Evolutionary conservation across 164 flowering plant species (phyloP).

Genomic region (Pachysandra terminalis): DNA sequence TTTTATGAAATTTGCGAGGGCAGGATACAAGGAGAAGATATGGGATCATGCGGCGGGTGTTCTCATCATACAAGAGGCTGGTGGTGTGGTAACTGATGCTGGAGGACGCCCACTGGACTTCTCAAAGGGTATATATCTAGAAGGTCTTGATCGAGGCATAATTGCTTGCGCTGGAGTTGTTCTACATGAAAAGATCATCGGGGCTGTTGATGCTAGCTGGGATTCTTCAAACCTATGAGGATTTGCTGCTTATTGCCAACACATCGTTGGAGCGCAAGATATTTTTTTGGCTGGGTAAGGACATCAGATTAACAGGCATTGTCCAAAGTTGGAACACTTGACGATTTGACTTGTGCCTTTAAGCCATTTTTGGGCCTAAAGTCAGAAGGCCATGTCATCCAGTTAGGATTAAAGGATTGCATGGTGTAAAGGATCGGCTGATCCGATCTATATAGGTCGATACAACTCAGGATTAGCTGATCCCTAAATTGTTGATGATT

Average conservation of each 20-base stretch:
- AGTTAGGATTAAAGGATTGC: too few species aligned
- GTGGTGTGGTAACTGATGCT: conserved; percentile 91
- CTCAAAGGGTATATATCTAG: conserved; percentile 72
- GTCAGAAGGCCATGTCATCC: too few species aligned
- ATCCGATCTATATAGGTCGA: too few species aligned
- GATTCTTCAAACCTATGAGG: conserved; percentile 70
- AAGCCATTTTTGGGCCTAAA: background rate
- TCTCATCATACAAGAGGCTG: conserved; percentile 80
- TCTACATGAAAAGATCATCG: conserved; percentile 65
- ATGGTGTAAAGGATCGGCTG: too few species aligned
- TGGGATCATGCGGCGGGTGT: conserved; percentile 98
- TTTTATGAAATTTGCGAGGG: conserved; percentile 83
- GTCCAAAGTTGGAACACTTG: background rate
- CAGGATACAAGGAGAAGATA: conserved; percentile 91
- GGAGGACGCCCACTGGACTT: conserved; percentile 73
- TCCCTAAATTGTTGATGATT: too few species aligned
- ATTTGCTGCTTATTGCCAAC: background rate
- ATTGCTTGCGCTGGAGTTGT: conserved; percentile 76
- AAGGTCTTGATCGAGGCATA: conserved; percentile 88
- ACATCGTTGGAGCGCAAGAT: background rate
- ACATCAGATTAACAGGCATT: background rate
- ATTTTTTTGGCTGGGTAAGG: conserved; percentile 10
- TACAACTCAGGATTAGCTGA: too few species aligned
- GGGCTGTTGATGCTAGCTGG: conserved; percentile 89
- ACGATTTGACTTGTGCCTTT: background rate